Conservation (phyloP, 768 basidiomycete genomes). For the Calocybe indica region DNA sequence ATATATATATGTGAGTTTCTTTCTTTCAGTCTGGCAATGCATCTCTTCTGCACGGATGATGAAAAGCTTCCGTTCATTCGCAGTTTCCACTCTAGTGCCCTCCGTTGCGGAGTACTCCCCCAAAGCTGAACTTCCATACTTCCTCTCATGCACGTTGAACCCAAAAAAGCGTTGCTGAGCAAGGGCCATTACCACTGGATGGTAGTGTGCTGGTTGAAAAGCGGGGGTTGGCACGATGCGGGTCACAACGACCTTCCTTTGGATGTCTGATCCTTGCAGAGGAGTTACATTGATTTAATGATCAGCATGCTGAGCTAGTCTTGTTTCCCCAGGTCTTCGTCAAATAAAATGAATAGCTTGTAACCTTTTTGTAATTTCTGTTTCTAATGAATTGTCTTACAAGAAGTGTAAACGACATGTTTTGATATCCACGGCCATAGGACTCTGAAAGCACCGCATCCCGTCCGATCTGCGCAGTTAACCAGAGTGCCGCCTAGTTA, state of each 20-base stretch:
- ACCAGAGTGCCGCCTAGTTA: conserved; percentile 57
- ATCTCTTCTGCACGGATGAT: conserved; percentile 30
- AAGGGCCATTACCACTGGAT: conserved; percentile 68
- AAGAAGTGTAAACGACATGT: background rate
- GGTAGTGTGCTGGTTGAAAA: conserved; percentile 66
- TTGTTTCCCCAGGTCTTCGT: background rate
- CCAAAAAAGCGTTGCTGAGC: conserved; percentile 54
- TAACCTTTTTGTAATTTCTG: background rate
- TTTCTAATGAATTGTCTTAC: background rate
- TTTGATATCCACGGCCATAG: conserved; percentile 36
- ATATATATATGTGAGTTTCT: conserved; percentile 11
- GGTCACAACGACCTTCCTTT: conserved; percentile 74
- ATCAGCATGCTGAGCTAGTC: background rate
- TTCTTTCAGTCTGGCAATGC: background rate
- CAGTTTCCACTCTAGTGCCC: conserved; percentile 82
- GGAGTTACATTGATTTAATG: background rate
- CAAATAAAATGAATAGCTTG: background rate
- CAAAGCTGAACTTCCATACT: conserved; percentile 64
- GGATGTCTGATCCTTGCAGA: conserved; percentile 68
- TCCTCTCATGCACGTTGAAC: conserved; percentile 66
- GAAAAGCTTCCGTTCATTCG: conserved; percentile 70
- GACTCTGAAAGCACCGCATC: conserved; percentile 50
- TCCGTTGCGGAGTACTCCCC: conserved; percentile 64
- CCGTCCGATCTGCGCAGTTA: conserved; percentile 62
- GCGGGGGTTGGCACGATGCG: conserved; percentile 72